A percentile compares a stretch with the other conserved stretches of the same genome.
Conservation (phyloP, 352 stramenopile genomes). For the Phytopythium mirpurense region DNA sequence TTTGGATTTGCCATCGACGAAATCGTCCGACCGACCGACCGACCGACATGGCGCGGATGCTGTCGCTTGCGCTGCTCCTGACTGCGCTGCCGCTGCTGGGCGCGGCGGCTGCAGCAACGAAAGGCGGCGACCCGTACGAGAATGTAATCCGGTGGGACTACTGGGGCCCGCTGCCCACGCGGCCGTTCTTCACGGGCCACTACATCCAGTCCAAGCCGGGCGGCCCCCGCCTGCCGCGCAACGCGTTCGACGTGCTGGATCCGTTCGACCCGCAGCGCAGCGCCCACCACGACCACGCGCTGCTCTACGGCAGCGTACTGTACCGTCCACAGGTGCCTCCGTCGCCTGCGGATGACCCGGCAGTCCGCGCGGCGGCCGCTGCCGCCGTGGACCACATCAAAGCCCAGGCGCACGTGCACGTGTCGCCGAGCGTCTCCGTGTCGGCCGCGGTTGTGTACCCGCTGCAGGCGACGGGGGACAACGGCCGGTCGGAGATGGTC, state of each 20-base stretch:
- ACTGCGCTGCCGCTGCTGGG: neutral
- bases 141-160: slow-evolving; percentile 50
- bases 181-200: slow-evolving; percentile 46
- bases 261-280: slow-evolving; percentile 43
- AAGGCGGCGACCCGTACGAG: slow-evolving; percentile 7
- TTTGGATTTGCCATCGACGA: neutral
- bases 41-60: slow-evolving; percentile 3
- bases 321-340: slow-evolving; percentile 30
- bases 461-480: slow-evolving; percentile 59
- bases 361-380: slow-evolving; percentile 40
- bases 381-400: slow-evolving; percentile 37
- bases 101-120: too few relatives aligned
- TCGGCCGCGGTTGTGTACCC: slow-evolving; percentile 30
- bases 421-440: slow-evolving; percentile 35
- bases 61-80: slow-evolving; percentile 8
- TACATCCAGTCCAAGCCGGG: slow-evolving; percentile 53
- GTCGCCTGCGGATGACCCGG: slow-evolving; percentile 21
- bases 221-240: slow-evolving; percentile 30
- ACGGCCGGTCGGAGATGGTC: slow-evolving; percentile 57
- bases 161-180: slow-evolving; percentile 43
- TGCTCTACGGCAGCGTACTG: slow-evolving; percentile 65
- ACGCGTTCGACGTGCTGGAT: slow-evolving; percentile 52
- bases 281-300: slow-evolving; percentile 15
- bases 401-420: slow-evolving; percentile 22
- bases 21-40: neutral